Evolutionary conservation across 805 yeast genomes (phyloP).

Genomic region (Nakazawaea pomicola): DNA sequence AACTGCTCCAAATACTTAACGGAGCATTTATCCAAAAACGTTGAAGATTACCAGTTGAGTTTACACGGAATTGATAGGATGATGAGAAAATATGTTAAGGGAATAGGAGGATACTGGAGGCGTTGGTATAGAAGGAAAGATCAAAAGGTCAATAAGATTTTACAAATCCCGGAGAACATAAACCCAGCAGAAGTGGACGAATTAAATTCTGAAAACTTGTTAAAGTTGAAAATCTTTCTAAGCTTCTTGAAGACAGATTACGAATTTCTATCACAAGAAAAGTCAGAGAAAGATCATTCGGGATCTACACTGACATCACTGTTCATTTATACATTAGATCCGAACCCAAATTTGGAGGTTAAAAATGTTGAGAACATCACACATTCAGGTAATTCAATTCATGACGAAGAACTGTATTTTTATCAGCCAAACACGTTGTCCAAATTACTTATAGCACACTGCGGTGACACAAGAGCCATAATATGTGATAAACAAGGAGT

Average conservation of each 20-base stretch:
- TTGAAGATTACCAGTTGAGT: slow-evolving; percentile 39
- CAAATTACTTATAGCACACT: slow-evolving; percentile 74
- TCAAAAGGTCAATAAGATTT: slow-evolving; percentile 15
- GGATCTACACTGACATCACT: slow-evolving; percentile 33
- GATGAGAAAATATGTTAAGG: slow-evolving; percentile 47
- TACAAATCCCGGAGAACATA: slow-evolving; percentile 6
- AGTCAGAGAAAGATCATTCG: slow-evolving; percentile 21
- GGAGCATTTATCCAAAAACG: slow-evolving; percentile 44
- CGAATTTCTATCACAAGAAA: slow-evolving; percentile 39
- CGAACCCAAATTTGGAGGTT: slow-evolving; percentile 21
- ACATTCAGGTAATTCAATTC: slow-evolving; percentile 6
- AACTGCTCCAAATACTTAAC: slow-evolving; percentile 63
- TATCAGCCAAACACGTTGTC: slow-evolving; percentile 66
- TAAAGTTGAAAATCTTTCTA: slow-evolving; percentile 55
- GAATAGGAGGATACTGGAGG: slow-evolving; percentile 84
- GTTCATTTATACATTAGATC: slow-evolving; percentile 27
- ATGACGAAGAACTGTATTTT: slow-evolving; percentile 33
- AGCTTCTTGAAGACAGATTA: slow-evolving; percentile 65
- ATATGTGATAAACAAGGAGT: slow-evolving; percentile 77
- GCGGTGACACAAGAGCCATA: slow-evolving; percentile 88
- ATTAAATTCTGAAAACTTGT: slow-evolving; percentile 43
- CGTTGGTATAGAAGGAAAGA: slow-evolving; percentile 53
- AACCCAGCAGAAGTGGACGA: slow-evolving; percentile 3
- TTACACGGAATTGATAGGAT: slow-evolving; percentile 34
- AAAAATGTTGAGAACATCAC: background rate